Conservation (phyloP, 23 red algal genomes). For the Pyropia yezoensis region DNA sequence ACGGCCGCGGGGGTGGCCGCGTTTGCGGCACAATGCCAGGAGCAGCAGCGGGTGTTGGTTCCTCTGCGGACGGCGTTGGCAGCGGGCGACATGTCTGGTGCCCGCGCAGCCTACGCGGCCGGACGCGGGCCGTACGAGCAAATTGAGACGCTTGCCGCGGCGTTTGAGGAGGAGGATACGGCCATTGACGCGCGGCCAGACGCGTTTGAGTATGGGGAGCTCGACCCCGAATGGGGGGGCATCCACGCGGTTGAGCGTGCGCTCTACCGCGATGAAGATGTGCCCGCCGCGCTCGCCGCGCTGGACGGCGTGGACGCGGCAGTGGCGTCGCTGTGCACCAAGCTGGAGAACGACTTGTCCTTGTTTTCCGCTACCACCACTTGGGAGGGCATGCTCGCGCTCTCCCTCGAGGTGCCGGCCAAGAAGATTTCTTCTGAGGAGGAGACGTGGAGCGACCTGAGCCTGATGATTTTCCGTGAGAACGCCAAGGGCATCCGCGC, state of each 20-base stretch:
- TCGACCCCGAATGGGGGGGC: conserved; percentile 22
- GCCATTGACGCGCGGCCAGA: conserved; percentile 43
- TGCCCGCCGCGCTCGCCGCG: background rate
- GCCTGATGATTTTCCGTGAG: conserved; percentile 40
- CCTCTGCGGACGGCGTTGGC: background rate
- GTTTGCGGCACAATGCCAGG: conserved; percentile 15
- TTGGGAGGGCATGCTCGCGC: conserved; percentile 37
- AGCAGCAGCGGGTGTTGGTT: conserved; percentile 14
- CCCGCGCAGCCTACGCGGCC: conserved; percentile 4
- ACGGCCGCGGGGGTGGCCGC: conserved; percentile 6
- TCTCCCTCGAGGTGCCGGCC: conserved; percentile 41
- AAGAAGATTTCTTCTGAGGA: conserved; percentile 59
- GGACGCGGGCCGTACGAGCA: conserved; percentile 34
- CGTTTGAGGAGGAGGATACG: conserved; percentile 24
- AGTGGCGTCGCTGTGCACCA: conserved; percentile 21
- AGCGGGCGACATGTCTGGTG: conserved; percentile 10
- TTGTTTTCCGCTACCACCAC: conserved; percentile 5
- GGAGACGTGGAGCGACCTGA: conserved; percentile 41
- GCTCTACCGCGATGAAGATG: conserved; percentile 32
- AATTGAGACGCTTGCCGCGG: conserved; percentile 36
- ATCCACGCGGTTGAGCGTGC: conserved; percentile 36
- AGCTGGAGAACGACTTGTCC: conserved; percentile 9
- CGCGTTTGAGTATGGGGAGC: conserved; percentile 24
- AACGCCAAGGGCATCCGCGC: conserved; percentile 49
- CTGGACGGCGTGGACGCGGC: conserved; percentile 19